Conservation (phyloP, 495 filamentous ascomycete genomes). For the Tuber aestivum region DNA sequence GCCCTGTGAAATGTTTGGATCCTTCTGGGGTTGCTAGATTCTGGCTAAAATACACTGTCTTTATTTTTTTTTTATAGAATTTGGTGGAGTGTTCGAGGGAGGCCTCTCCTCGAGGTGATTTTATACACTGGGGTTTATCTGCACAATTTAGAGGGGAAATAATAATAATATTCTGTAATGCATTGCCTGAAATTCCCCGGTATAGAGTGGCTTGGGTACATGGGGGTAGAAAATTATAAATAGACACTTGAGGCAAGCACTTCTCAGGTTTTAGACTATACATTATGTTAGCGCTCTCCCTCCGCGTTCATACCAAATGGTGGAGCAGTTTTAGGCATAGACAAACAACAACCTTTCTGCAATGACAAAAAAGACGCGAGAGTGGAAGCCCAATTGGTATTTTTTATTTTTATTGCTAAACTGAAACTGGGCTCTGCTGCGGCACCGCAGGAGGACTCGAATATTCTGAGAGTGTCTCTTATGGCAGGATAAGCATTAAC, state of each 20-base stretch:
- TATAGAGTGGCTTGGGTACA: neutral
- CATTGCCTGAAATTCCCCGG: neutral
- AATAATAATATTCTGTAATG: neutral
- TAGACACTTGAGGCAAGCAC: neutral
- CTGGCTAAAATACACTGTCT: neutral
- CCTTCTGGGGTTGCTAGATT: neutral
- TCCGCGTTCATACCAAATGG: neutral
- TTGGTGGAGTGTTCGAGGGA: neutral
- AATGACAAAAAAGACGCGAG: neutral
- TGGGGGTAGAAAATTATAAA: neutral
- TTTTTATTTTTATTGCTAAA: no score
- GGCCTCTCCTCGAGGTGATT: neutral
- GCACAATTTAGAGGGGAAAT: no score
- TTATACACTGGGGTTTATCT: no score
- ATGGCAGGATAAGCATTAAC: neutral
- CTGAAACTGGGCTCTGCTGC: neutral
- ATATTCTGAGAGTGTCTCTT: neutral
- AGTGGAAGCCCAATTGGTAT: neutral
- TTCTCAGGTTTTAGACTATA: neutral
- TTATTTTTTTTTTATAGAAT: neutral
- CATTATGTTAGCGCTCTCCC: neutral
- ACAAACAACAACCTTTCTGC: neutral
- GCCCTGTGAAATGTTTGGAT: neutral
- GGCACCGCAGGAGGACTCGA: neutral
- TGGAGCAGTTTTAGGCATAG: neutral